Conservation (phyloP, 345 rosid genomes). For the Arabidopsis suecica region DNA sequence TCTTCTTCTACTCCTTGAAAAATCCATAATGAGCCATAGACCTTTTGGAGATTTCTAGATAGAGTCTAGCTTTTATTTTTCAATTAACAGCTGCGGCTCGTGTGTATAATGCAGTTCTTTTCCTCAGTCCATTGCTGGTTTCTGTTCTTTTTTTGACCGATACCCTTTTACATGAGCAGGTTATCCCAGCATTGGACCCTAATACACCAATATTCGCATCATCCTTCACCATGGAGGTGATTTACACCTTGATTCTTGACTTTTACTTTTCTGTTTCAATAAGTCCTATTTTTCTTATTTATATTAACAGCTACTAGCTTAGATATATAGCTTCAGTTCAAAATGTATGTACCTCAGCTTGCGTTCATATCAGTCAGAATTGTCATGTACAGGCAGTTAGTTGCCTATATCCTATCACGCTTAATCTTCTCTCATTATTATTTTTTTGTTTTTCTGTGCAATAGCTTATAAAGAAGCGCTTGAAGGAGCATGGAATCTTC, state of each 20-base stretch:
- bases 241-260: slow-evolving; percentile 11
- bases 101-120: not conserved
- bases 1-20: slow-evolving; percentile 51
- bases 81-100: not conserved
- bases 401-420: slow-evolving; percentile 11
- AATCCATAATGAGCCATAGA: not conserved
- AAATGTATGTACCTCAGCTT: slow-evolving; percentile 8
- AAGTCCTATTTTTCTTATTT: not conserved
- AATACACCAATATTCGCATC: slow-evolving; percentile 89
- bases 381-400: slow-evolving; percentile 7
- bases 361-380: not conserved
- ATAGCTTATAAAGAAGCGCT: slow-evolving; percentile 91
- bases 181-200: slow-evolving; percentile 88
- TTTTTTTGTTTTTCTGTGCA: slow-evolving; percentile 28
- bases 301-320: not conserved
- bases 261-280: not conserved
- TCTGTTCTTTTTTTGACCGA: not conserved
- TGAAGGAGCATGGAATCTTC: slow-evolving; percentile 95
- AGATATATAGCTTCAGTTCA: slow-evolving; percentile 9
- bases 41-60: slow-evolving; percentile 9
- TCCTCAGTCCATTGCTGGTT: not conserved
- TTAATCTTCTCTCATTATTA: not conserved
- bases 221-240: slow-evolving; percentile 99
- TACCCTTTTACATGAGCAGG: slow-evolving; percentile 58
- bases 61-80: not conserved